These are phyloP conservation scores for Austroboletus festivus DNA, from an alignment of 768 basidiomycete genomes.

Conservation along the genomic window DNA sequence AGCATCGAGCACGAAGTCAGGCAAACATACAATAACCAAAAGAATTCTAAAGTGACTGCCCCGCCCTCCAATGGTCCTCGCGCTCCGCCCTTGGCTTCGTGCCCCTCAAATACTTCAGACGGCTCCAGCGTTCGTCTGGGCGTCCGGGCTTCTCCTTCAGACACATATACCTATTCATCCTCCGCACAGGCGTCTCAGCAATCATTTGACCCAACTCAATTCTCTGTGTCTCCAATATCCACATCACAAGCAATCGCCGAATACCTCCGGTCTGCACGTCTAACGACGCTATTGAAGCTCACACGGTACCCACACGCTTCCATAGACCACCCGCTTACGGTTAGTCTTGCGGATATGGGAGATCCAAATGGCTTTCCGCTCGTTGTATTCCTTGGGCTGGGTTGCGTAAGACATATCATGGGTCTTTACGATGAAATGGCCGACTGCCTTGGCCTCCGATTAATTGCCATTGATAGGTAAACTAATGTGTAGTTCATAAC, in stretches of 20 bases:
- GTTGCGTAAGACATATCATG: conserved; percentile 92
- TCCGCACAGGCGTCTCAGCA: conserved; percentile 33
- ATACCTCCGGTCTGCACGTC: conserved; percentile 80
- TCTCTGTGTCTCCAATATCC: conserved; percentile 47
- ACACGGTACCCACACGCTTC: conserved; percentile 79
- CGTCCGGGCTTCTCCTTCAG: conserved; percentile 37
- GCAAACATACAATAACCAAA: conserved; percentile 63
- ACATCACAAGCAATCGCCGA: conserved; percentile 75
- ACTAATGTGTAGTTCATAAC: conserved; percentile 15
- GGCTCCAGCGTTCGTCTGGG: conserved; percentile 41
- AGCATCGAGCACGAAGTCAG: conserved; percentile 83
- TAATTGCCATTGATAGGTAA: conserved; percentile 93
- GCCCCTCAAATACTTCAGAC: conserved; percentile 54
- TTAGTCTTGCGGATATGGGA: conserved; percentile 94
- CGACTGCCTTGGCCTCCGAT: conserved; percentile 73
- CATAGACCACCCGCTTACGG: conserved; percentile 66
- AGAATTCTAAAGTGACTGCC: conserved; percentile 26
- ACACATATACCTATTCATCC: conserved; percentile 51
- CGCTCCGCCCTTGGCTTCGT: conserved; percentile 19
- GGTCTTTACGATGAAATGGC: conserved; percentile 97
- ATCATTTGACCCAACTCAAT: conserved; percentile 25
- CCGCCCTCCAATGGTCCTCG: conserved; percentile 46
- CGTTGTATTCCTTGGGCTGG: conserved; percentile 88
- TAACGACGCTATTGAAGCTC: conserved; percentile 80
- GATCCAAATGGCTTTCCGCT: conserved; percentile 82